Base-by-base conservation (phyloP, 768 basidiomycete genomes). In the Trametes sanguinea region DNA sequence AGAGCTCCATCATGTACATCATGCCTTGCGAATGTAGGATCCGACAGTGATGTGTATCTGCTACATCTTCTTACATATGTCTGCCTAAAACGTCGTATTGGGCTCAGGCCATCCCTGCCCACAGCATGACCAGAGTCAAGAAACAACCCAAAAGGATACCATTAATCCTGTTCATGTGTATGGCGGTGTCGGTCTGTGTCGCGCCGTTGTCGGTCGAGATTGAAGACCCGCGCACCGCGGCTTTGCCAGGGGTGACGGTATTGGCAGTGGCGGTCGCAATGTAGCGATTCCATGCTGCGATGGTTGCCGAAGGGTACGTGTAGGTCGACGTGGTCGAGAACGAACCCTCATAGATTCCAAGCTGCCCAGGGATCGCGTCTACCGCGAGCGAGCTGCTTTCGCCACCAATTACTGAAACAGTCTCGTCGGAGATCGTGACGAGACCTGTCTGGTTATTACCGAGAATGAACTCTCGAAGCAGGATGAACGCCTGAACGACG, bases 391-490 rank as follows among this genome's bases (percentile, higher is more conserved):
- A 72, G 1, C 77, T 45, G 67, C 78, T 73, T 64, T 84, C 83
- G 6, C 88, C 89, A 10, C 81, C 83, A n/a, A 81, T 62, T 42
- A 82, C 81, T 1, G 69, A 51, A 39, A 65, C 64, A 16, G 64
- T 40, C 40, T 71, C 74, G 67, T 62, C 54, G 27, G 42, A 27
- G 66, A 59, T 70, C 14, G 70, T 74, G 37, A 90, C 83, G 4
- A 83, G 77, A 0, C 88, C 89, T 1, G 85, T 85, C 40, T 74
- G 57, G 71, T 88, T 87, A 58, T 72, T 74, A 2, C 89, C 88
- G 35, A 91, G 76, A 51, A 90, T 75, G 63, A 89, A 90, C 62
- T 91, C 86, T 14, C 85, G 82, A 14, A 80, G 69, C 71, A 90
- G 83, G 17, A 80, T 80, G 71, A 81, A 78, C 2, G 83, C 86